These are phyloP conservation scores for Russula compacta DNA, from an alignment of 768 basidiomycete species.

Conservation along the genomic window DNA sequence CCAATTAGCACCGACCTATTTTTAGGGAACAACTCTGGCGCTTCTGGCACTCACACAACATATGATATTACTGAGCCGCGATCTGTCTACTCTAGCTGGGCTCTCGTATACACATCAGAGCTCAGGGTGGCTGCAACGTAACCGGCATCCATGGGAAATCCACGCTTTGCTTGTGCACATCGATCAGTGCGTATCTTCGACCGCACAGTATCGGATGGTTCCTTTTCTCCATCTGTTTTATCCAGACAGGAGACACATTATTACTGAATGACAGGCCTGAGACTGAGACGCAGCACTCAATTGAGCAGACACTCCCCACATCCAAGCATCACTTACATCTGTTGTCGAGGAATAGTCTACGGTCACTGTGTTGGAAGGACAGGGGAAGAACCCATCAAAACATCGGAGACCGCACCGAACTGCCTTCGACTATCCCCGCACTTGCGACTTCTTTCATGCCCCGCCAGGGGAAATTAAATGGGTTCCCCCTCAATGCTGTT, in stretches of 20 bases:
- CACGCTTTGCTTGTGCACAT: background rate
- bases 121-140: background rate
- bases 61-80: background rate
- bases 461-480: background rate
- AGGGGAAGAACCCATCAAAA: background rate
- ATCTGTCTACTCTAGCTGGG: too few relatives aligned
- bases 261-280: background rate
- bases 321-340: background rate
- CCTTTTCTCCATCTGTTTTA: background rate
- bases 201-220: background rate
- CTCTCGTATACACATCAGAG: too few relatives aligned
- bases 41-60: background rate
- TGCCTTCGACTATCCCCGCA: background rate
- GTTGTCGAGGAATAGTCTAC: background rate
- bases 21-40: too few relatives aligned
- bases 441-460: background rate
- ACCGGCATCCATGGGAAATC: background rate
- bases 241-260: background rate
- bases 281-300: too few relatives aligned
- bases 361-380: too few relatives aligned
- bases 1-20: background rate
- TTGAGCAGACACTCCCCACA: background rate
- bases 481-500: background rate
- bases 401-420: slow-evolving; percentile 5
- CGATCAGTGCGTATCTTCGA: background rate